Evolutionary conservation across 106 monocot species (phyloP), one percentile per base, ranked within the genome.

Genomic region (Dioscorea dumetorum): DNA sequence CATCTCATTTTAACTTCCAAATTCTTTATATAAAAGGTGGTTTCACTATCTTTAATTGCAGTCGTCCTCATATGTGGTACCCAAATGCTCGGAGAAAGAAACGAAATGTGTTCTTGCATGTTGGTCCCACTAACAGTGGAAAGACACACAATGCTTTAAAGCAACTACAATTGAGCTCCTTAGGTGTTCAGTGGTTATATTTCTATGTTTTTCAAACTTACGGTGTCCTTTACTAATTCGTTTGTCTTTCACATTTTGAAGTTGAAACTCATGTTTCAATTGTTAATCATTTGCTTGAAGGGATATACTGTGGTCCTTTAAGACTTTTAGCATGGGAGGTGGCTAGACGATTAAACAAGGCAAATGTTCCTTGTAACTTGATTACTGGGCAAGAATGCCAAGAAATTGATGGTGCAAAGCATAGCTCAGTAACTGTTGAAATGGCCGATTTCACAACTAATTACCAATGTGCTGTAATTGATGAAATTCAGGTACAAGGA

Each of bases 101-200:
- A 63, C 83, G 91, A 33, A 88, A 74, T 69, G 80, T 95, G 13
- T 84, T 95, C 80, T 80, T 95, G 79, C 95, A 95, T 74, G 82
- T 91, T 61, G 95, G 95, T 33, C 95, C 91, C 34, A 95, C 95
- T 70, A 95, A 95, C 52, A 95, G 95, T 82, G 95, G 95, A 6
- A 95, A 95, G 77, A 95, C 95, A 72, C 72, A 91, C 77, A 91
- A 75, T 91, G 95, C 95, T 59, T 71, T 95, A 59, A 95, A 95
- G 78, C 67, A 78, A 69, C 67, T 95, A 78, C 84, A 95, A 75
- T 59, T 64, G 51, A 80, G 88, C 60, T 72, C 90, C 33, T 86
- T 91, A 83, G 91, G 95, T 88, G 79, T 16, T 63, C 12, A 33
- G n/a, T 59, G 34, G 17, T 67, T 58, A 19, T 58, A 31, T 8